Conservation (phyloP, 306 rosid genomes). For the Crotalaria pallida region DNA sequence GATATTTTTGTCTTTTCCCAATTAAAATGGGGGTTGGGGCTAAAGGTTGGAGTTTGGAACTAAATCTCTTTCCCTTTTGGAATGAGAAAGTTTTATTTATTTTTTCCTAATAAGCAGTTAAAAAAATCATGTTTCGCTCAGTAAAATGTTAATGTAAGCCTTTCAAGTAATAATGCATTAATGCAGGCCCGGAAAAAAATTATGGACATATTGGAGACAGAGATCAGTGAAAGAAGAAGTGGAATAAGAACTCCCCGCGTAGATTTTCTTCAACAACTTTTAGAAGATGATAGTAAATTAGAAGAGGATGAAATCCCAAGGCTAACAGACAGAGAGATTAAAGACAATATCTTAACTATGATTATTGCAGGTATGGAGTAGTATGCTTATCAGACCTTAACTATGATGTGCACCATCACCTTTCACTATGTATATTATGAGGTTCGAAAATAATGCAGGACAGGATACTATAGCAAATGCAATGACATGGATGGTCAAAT, state of each 20-base stretch:
- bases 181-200: conserved; percentile 67
- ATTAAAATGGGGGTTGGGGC: too few species aligned
- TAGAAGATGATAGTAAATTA: conserved; percentile 30
- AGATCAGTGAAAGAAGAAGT: conserved; percentile 51
- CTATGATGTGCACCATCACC: neutral
- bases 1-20: too few species aligned
- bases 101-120: neutral
- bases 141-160: neutral
- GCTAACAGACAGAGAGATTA: conserved; percentile 59
- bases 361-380: conserved; percentile 58
- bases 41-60: too few species aligned
- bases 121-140: neutral
- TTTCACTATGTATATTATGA: neutral
- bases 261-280: conserved; percentile 57
- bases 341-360: conserved; percentile 80
- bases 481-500: conserved; percentile 87
- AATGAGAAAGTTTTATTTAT: neutral
- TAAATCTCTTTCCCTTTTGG: neutral
- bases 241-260: conserved; percentile 16
- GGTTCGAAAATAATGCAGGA: conserved; percentile 32
- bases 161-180: conserved; percentile 20
- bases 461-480: conserved; percentile 87
- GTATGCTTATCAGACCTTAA: neutral
- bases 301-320: conserved; percentile 10
- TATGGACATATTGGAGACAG: conserved; percentile 47